Evolutionary conservation across 441 rosid species (phyloP), one percentile per base, ranked within the genome.

Genomic region (Mallotus japonicus): DNA sequence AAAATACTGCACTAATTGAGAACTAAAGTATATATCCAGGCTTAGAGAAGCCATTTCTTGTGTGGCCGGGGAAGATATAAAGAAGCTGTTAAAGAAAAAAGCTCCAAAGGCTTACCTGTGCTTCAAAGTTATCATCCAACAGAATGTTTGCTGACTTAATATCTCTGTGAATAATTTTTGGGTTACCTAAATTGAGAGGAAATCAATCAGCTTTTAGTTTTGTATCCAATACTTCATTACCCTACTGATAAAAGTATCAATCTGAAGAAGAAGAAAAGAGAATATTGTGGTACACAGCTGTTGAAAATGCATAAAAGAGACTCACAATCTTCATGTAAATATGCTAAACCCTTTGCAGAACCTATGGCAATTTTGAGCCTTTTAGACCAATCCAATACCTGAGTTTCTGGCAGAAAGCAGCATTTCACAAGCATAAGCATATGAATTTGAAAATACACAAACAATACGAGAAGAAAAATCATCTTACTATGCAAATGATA

Each of bases 321-420:
- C 97, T 22, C 82, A 94, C 97, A 94, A 73, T 89, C 99, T 82
- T 94, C 97, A 49, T 94, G 99, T 46, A 94, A 83, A 82, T 92
- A 94, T 4, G 97, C 97, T 75, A 94, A 80, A 40, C 97, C 99
- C 90, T 90, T 92, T 0, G 99, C 99, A 57, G 99, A 81, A 24
- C 97, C 97, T 60, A 89, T 63, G 42, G 97, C 97, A 24, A 90
- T 92, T 78, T 85, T 88, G 70, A 90, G 76, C 80, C 99, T 84
- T 78, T 84, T 83, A 53, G 83, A 46, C 99, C 99, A 94, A 56
- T 90, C 96, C 34, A 90, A 81, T 37, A 83, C 89, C 0, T 88
- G 85, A 79, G 72, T 0, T 72, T 81, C 90, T 74, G 66, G 32
- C 80, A 76, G 22, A 76, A 54, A n/a, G 34, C 63, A 49, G 60